phyloP scores from a whole-genome alignment of 1,284 basidiomycete genomes.

The Chalciporus sp. region DNA sequence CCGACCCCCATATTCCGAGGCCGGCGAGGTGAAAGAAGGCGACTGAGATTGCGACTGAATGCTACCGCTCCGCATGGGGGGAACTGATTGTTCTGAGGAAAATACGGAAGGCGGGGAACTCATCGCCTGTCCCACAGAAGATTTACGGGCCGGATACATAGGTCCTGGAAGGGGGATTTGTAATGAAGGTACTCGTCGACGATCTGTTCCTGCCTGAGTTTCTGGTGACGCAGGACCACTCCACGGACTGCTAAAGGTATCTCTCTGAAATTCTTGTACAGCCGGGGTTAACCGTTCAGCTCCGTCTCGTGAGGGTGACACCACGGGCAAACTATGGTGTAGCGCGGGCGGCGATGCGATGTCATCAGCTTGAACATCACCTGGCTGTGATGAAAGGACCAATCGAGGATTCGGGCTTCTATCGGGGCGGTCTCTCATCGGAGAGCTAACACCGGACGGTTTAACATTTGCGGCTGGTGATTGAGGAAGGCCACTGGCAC shows the following conservation, averaged over 20 bases:
- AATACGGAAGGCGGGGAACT: slow-evolving; percentile 34
- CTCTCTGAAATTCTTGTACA: slow-evolving; percentile 6
- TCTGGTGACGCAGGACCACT: slow-evolving; percentile 28
- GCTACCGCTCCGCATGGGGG: slow-evolving; percentile 47
- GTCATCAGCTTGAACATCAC: slow-evolving; percentile 1
- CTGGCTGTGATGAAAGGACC: slow-evolving; percentile 3
- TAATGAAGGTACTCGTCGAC: slow-evolving; percentile 20
- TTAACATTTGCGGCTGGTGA: neutral
- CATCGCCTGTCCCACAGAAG: slow-evolving; percentile 16
- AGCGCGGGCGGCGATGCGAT: slow-evolving; percentile 4
- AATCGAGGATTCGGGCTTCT: slow-evolving; percentile 24
- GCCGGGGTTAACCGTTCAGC: slow-evolving; percentile 6
- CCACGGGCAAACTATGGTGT: slow-evolving; percentile 3
- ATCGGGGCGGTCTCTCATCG: slow-evolving; percentile 23
- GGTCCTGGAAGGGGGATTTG: slow-evolving; percentile 17
- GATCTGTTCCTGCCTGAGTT: slow-evolving; percentile 20
- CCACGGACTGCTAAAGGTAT: slow-evolving; percentile 5
- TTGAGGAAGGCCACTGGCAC: slow-evolving; percentile 22
- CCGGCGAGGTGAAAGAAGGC: slow-evolving; percentile 18
- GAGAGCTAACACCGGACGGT: neutral
- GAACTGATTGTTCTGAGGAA: slow-evolving; percentile 40
- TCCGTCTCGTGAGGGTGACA: slow-evolving; percentile 5
- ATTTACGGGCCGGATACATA: slow-evolving; percentile 20
- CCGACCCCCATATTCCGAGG: slow-evolving; percentile 12
- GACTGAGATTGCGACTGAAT: slow-evolving; percentile 28